phyloP scores from a whole-genome alignment of 2,329 filamentous ascomycete genomes.

The Alternaria brassicicola region DNA sequence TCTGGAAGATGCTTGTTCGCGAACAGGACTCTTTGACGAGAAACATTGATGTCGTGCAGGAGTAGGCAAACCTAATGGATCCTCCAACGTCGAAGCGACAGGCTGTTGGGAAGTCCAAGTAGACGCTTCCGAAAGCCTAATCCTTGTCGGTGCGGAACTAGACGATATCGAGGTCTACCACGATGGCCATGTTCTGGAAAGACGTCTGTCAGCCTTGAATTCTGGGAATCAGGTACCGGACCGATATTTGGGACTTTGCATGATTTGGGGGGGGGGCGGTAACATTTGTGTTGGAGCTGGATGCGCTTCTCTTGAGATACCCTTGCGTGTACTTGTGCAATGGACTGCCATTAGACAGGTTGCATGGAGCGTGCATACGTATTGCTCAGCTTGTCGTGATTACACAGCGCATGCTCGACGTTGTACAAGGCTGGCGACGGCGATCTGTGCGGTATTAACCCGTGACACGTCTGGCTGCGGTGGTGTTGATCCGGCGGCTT shows the following conservation, averaged over 20 bases:
- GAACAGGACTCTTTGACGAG: conserved; percentile 1
- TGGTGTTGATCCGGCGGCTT: conserved; percentile 10
- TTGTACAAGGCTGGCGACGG: conserved; percentile 21
- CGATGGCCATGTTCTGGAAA: not conserved
- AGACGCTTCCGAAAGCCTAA: conserved; percentile 2
- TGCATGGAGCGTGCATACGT: conserved; percentile 20
- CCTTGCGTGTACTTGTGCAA: conserved; percentile 30
- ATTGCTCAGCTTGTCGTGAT: conserved; percentile 23
- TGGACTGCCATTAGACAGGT: conserved; percentile 18
- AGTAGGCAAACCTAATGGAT: not conserved
- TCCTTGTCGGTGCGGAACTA: not conserved
- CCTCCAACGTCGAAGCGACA: not conserved
- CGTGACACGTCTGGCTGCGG: conserved; percentile 22
- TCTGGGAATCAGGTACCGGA: not conserved
- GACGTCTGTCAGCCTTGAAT: not conserved
- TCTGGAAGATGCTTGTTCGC: not conserved
- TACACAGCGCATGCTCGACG: conserved; percentile 34
- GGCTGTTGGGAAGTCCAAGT: conserved; percentile 13
- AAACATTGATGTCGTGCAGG: conserved; percentile 9
- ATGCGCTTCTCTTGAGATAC: conserved; percentile 34
- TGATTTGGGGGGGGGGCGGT: not conserved
- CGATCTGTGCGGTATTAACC: conserved; percentile 18
- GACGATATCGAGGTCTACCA: conserved; percentile 3
- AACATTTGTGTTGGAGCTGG: conserved; percentile 7
- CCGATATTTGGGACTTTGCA: not conserved